Evolutionary conservation across 768 basidiomycete genomes (phyloP).

Genomic region (Arthromyces matolae): DNA sequence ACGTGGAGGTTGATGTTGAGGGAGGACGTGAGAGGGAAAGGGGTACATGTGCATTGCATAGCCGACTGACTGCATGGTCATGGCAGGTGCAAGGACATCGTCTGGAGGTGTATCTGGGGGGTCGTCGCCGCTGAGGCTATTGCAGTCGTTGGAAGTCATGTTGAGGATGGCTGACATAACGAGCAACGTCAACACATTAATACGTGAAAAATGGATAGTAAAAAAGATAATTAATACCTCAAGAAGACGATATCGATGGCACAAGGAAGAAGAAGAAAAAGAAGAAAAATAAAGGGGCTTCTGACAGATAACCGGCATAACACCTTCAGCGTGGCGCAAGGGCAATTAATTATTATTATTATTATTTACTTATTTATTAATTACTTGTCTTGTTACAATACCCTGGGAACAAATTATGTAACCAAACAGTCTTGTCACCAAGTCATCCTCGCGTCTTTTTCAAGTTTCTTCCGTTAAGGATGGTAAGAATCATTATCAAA

Average conservation of each 20-base stretch:
- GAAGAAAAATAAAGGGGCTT: too few relatives aligned
- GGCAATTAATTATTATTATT: too few relatives aligned
- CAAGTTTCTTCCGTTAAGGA: slow-evolving; percentile 24
- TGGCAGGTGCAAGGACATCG: slow-evolving; percentile 30
- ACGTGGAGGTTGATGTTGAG: slow-evolving; percentile 49
- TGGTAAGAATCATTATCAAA: slow-evolving; percentile 92
- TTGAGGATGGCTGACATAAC: slow-evolving; percentile 21
- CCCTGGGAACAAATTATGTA: slow-evolving; percentile 17
- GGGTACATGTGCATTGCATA: slow-evolving; percentile 71
- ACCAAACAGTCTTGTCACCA: not conserved
- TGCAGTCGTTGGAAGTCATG: slow-evolving; percentile 32
- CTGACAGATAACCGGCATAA: too few relatives aligned
- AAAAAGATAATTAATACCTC: too few relatives aligned
- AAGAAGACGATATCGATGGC: too few relatives aligned
- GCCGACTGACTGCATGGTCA: slow-evolving; percentile 44
- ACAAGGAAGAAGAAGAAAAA: too few relatives aligned
- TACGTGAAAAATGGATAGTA: too few relatives aligned
- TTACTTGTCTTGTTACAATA: too few relatives aligned
- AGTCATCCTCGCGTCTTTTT: not conserved
- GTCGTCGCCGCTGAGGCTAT: slow-evolving; percentile 30
- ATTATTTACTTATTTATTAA: too few relatives aligned
- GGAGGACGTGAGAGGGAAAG: slow-evolving; percentile 46
- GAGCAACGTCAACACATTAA: too few relatives aligned
- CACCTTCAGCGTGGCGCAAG: too few relatives aligned
- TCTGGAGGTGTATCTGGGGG: slow-evolving; percentile 30